phyloP scores from a whole-genome alignment of 768 basidiomycete species.

The Collybia nuda region DNA sequence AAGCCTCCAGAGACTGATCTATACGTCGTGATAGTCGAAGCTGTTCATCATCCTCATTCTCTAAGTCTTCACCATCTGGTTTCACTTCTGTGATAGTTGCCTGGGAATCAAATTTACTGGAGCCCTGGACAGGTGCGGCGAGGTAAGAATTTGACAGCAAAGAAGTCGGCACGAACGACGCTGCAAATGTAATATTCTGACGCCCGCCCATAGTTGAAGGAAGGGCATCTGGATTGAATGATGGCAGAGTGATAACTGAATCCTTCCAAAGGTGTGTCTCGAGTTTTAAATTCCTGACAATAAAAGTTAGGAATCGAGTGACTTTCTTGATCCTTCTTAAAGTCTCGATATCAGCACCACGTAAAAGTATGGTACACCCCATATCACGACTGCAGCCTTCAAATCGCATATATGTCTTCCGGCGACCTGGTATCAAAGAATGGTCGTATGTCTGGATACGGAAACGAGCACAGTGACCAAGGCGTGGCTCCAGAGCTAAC shows the following conservation, averaged over 20 bases:
- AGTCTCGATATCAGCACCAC: conserved; percentile 83
- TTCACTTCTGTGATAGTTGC: conserved; percentile 29
- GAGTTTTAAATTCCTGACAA: conserved; percentile 90
- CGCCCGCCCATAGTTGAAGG: conserved; percentile 40
- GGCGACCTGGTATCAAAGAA: conserved; percentile 84
- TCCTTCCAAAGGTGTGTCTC: conserved; percentile 96
- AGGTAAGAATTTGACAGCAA: conserved; percentile 28
- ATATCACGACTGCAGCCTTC: conserved; percentile 92
- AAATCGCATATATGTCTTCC: conserved; percentile 98
- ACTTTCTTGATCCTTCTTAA: conserved; percentile 88
- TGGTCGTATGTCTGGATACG: conserved; percentile 95
- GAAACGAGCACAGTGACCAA: conserved; percentile 87
- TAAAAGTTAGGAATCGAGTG: conserved; percentile 87
- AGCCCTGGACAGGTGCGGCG: conserved; percentile 21
- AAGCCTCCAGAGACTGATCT: conserved; percentile 80
- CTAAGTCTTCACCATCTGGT: conserved; percentile 45
- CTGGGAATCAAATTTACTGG: conserved; percentile 5
- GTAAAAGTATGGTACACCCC: conserved; percentile 91
- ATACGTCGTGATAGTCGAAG: conserved; percentile 73
- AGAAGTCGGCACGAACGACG: conserved; percentile 24
- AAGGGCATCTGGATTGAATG: conserved; percentile 64
- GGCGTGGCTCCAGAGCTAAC: conserved; percentile 81
- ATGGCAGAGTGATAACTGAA: conserved; percentile 73
- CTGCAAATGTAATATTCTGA: conserved; percentile 17
- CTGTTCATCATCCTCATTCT: conserved; percentile 72